Evolutionary conservation across 1,284 basidiomycete genomes (phyloP).

Genomic region (Cronartium quercuum): DNA sequence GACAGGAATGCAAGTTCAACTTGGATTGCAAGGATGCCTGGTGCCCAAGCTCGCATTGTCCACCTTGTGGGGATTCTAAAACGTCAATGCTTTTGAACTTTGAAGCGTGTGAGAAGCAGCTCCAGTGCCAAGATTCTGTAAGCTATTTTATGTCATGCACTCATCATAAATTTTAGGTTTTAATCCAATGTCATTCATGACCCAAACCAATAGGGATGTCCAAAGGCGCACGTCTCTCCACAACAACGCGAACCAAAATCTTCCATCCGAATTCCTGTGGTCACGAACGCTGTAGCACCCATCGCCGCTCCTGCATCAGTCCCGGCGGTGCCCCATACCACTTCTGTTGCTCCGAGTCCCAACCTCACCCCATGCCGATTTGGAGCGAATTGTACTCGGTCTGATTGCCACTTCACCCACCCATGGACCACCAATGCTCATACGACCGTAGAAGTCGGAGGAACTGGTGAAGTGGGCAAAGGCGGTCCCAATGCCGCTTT

Average conservation of each 20-base stretch:
- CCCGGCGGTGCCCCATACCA: neutral
- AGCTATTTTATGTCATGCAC: neutral
- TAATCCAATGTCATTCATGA: neutral
- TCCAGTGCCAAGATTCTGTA: conserved; percentile 26
- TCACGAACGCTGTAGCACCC: neutral
- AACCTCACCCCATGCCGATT: conserved; percentile 24
- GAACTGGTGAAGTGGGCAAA: neutral
- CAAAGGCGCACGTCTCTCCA: conserved; percentile 30
- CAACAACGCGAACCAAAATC: conserved; percentile 36
- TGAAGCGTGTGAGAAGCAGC: conserved; percentile 23
- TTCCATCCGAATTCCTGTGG: conserved; percentile 5
- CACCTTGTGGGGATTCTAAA: conserved; percentile 18
- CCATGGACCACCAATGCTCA: conserved; percentile 18
- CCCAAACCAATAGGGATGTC: conserved; percentile 11
- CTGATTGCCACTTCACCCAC: conserved; percentile 25
- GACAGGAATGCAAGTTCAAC: conserved; percentile 35
- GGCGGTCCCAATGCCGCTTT: neutral
- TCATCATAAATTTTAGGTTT: neutral
- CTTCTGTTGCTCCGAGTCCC: neutral
- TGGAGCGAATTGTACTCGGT: conserved; percentile 25
- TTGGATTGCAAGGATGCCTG: conserved; percentile 32
- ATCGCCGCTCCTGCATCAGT: neutral
- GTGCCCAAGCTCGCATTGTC: conserved; percentile 37
- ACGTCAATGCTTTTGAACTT: conserved; percentile 32
- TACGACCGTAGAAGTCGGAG: neutral